Percentiles rank a stretch among this genome's conserved stretches.
phyloP scores from a whole-genome alignment of 345 rosid species.

The Acer negundo region DNA sequence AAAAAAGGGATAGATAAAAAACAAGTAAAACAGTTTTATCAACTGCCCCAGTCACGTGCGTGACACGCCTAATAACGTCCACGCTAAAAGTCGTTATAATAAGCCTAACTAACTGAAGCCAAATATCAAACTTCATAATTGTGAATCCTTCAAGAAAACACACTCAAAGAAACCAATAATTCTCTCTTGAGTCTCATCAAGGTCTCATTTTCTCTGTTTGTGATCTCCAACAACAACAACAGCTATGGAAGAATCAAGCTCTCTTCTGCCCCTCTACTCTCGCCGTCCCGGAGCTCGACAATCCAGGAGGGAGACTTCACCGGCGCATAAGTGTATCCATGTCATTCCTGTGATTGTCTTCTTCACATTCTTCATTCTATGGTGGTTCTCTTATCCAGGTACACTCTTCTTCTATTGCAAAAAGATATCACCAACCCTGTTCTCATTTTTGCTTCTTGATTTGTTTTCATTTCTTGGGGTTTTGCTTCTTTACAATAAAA shows the following conservation, averaged over 20 bases:
- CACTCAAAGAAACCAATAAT: background rate
- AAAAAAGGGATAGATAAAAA: too few relatives aligned
- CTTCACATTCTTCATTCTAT: constrained; percentile 59
- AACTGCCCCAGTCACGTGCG: constrained; percentile 9
- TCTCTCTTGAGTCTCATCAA: background rate
- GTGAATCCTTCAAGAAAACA: background rate
- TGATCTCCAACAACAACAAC: constrained; percentile 15
- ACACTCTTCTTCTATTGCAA: background rate
- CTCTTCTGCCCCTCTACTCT: constrained; percentile 40
- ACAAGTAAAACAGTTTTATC: background rate
- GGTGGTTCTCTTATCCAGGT: constrained; percentile 70
- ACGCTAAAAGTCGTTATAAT: constrained; percentile 31
- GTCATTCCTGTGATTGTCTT: constrained; percentile 48
- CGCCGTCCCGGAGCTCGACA: constrained; percentile 19
- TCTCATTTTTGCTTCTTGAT: background rate
- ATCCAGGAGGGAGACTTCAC: constrained; percentile 26
- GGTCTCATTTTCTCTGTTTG: background rate
- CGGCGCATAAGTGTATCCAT: constrained; percentile 43
- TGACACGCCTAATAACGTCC: constrained; percentile 9
- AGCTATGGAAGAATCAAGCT: constrained; percentile 26
- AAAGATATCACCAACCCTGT: constrained; percentile 6
- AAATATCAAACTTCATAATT: constrained; percentile 1
- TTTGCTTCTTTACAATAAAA: background rate
- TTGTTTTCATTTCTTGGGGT: background rate
- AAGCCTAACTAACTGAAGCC: constrained; percentile 8